Evolutionary conservation across 1,284 basidiomycete genomes (phyloP).

Genomic region (Calocybe gambosa): DNA sequence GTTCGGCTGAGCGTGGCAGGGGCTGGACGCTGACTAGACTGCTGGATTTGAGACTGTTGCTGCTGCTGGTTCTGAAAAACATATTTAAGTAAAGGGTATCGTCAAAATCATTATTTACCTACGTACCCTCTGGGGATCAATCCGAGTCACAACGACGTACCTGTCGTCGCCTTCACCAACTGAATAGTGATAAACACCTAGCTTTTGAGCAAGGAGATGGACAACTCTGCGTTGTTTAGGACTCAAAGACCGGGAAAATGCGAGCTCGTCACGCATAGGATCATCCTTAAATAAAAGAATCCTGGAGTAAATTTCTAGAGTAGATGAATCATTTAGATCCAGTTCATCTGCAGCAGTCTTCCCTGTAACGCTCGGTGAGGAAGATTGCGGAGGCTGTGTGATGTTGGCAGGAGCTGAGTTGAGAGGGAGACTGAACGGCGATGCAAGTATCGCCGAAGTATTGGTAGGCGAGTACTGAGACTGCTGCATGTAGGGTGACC

Average conservation of each 20-base stretch:
- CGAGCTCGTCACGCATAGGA: slow-evolving; percentile 94
- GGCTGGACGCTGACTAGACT: slow-evolving; percentile 34
- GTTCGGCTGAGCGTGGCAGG: slow-evolving; percentile 67
- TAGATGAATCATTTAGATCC: slow-evolving; percentile 93
- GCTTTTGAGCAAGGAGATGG: slow-evolving; percentile 92
- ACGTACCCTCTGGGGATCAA: slow-evolving; percentile 70
- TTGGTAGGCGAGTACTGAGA: slow-evolving; percentile 54
- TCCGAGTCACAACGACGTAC: slow-evolving; percentile 88
- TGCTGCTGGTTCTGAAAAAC: slow-evolving; percentile 10
- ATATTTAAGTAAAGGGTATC: slow-evolving; percentile 1
- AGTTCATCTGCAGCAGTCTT: slow-evolving; percentile 63
- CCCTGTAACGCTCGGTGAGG: slow-evolving; percentile 55
- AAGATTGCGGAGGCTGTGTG: slow-evolving; percentile 42
- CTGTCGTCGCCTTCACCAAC: slow-evolving; percentile 90
- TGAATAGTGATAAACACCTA: slow-evolving; percentile 92
- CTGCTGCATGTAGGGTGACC: slow-evolving; percentile 47
- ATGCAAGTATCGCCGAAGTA: slow-evolving; percentile 51
- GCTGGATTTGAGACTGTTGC: slow-evolving; percentile 32
- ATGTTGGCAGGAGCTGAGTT: slow-evolving; percentile 36
- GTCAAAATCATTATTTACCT: slow-evolving; percentile 2
- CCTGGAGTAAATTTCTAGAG: slow-evolving; percentile 95
- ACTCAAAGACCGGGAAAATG: slow-evolving; percentile 83
- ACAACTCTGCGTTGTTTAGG: slow-evolving; percentile 89
- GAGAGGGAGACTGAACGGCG: slow-evolving; percentile 51
- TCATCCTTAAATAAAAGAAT: slow-evolving; percentile 98